Conservation (phyloP, 1,139 yeast genomes). For the Blastobotrys indianensis region DNA sequence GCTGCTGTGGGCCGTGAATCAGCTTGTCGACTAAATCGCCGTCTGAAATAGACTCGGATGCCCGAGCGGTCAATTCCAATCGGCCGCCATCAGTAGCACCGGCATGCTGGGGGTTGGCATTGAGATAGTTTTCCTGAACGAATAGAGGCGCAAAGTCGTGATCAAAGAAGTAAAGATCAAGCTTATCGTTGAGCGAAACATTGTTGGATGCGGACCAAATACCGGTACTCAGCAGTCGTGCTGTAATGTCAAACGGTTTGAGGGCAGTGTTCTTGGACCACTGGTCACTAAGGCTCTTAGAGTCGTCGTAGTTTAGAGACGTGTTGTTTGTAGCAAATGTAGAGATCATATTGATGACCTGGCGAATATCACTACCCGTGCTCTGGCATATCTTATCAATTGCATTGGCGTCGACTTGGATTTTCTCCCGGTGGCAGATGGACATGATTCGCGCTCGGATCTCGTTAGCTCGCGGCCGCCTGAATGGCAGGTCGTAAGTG, state of each 20-base stretch:
- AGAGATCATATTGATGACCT: slow-evolving; percentile 81
- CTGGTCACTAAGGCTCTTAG: slow-evolving; percentile 47
- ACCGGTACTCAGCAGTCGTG: slow-evolving; percentile 59
- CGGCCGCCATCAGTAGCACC: slow-evolving; percentile 36
- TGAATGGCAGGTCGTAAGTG: slow-evolving; percentile 75
- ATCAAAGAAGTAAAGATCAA: slow-evolving; percentile 88
- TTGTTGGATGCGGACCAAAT: slow-evolving; percentile 49
- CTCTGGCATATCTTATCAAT: slow-evolving; percentile 81
- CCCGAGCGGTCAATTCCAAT: slow-evolving; percentile 60
- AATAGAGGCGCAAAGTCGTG: slow-evolving; percentile 91
- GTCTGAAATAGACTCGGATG: slow-evolving; percentile 78
- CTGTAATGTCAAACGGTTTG: slow-evolving; percentile 88
- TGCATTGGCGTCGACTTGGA: slow-evolving; percentile 72
- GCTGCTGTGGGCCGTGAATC: slow-evolving; percentile 89
- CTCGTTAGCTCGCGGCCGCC: slow-evolving; percentile 81
- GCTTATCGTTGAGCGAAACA: slow-evolving; percentile 69
- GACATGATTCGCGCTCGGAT: slow-evolving; percentile 83
- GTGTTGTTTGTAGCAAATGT: slow-evolving; percentile 70
- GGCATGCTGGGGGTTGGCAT: slow-evolving; percentile 47
- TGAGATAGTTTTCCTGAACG: slow-evolving; percentile 90
- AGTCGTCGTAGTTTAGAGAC: slow-evolving; percentile 49
- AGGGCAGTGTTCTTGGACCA: slow-evolving; percentile 91
- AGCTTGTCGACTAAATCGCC: slow-evolving; percentile 75
- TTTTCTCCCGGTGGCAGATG: slow-evolving; percentile 77
- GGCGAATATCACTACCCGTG: slow-evolving; percentile 89